Base-by-base conservation (phyloP, 2,329 filamentous ascomycete genomes). In the Exophiala oligosperma region DNA sequence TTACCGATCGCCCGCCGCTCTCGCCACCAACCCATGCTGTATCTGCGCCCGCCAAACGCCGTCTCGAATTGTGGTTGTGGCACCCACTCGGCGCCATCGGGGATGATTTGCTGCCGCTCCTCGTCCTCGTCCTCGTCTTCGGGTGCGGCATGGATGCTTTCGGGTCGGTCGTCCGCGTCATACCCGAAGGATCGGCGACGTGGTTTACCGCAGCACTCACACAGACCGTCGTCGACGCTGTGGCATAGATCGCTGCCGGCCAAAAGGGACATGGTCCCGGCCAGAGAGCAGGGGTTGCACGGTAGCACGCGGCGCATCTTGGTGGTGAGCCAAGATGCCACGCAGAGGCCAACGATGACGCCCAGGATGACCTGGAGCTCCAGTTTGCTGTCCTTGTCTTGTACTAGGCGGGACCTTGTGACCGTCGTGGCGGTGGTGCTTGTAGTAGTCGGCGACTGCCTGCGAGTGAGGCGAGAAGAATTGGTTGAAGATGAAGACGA, bases 1-100 rank as follows among this genome's bases (percentile, higher is more conserved):
- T 63, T 64, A 21, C 62, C 61, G 3, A 47, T 51, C 7, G 52
- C 54, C 11, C 23, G 50, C 11, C 55, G 50, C 38, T 66, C 64
- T 35, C 57, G 52, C 66, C 66, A 67, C 66, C 66, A 67, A 8
- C 66, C 66, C 52, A 65, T 57, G 21, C 61, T 65, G 51, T 63
- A 67, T 11, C 55, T 37, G 21, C 57, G 52, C 5, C 61, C 61
- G 4, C 61, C 51, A 23, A 66, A 67, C 7, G 65, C 37, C 4
- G 37, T 46, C 23, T 56, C 57, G 40, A 64, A 66, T 4, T 59
- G 52, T 8, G 48, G 14, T n/a, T 49, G 38, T 9, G 57, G 52
- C 56, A 64, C 56, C 64, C 64, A 66, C 44, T 66, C 64, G 1
- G 65, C 60, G 38, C 62, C 65, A 9, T 58, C 57, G 17, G 57